Percentiles rank a stretch among this genome's conserved stretches.
Evolutionary conservation across 176 grass and related monocot genomes (phyloP).

Genomic region (Tillandsia leiboldiana): DNA sequence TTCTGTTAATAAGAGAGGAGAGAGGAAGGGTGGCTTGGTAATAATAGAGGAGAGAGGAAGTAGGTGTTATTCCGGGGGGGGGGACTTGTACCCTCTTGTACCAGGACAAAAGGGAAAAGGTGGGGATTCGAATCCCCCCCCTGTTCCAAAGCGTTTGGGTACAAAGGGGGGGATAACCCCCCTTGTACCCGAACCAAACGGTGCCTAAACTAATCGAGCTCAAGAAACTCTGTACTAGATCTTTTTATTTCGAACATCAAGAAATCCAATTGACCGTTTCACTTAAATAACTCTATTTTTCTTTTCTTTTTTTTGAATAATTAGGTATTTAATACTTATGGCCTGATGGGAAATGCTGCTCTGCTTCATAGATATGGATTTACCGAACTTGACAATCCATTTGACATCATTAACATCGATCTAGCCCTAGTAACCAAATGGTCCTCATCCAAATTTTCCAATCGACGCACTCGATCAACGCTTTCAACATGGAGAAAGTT

Average conservation of each 20-base stretch:
- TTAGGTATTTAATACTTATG: conserved; percentile 91
- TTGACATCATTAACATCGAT: conserved; percentile 83
- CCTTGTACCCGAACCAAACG: too few relatives aligned
- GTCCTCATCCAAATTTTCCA: conserved; percentile 56
- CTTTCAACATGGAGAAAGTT: conserved; percentile 51
- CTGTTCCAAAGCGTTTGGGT: too few relatives aligned
- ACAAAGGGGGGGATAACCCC: too few relatives aligned
- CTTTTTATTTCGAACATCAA: background rate
- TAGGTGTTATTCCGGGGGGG: too few relatives aligned
- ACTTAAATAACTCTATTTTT: background rate
- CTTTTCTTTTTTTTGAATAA: background rate
- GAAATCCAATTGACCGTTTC: background rate
- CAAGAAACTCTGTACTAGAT: background rate
- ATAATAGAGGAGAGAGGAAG: too few relatives aligned
- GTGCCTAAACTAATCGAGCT: background rate
- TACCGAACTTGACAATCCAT: conserved; percentile 68
- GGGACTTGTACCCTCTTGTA: too few relatives aligned
- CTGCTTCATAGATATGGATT: conserved; percentile 91
- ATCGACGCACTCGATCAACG: conserved; percentile 45
- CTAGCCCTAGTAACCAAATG: conserved; percentile 52
- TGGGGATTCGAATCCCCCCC: too few relatives aligned
- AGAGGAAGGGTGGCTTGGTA: too few relatives aligned
- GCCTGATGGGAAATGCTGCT: conserved; percentile 83
- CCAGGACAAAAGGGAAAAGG: too few relatives aligned
- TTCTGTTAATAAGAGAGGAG: too few relatives aligned